These are phyloP conservation scores for Geotrichum restrictum DNA, from an alignment of 1,139 yeast genomes.

Conservation along the genomic window DNA sequence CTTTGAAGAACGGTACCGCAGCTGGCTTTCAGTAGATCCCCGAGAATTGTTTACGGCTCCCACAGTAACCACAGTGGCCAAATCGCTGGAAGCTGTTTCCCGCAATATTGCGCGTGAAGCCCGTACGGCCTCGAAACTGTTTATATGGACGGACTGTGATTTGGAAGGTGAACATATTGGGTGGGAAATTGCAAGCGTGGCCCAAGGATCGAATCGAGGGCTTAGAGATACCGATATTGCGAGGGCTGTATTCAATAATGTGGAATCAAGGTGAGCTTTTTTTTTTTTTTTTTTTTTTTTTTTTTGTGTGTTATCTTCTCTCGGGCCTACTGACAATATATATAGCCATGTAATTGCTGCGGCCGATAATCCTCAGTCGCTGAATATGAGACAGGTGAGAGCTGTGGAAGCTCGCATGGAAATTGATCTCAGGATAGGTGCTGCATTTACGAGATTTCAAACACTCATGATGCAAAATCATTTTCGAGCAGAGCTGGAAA, in stretches of 20 bases:
- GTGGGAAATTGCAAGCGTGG: conserved; percentile 71
- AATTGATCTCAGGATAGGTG: conserved; percentile 84
- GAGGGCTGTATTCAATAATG: conserved; percentile 83
- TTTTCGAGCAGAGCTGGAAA: conserved; percentile 30
- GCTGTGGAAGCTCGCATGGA: conserved; percentile 88
- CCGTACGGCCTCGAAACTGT: conserved; percentile 53
- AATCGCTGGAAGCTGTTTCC: conserved; percentile 50
- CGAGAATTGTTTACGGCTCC: conserved; percentile 69
- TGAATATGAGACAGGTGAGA: conserved; percentile 67
- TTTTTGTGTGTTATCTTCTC: no score
- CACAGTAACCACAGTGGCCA: conserved; percentile 42
- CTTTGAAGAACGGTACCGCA: conserved; percentile 50
- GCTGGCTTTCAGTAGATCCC: conserved; percentile 70
- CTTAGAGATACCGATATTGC: conserved; percentile 50
- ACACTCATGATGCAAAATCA: conserved; percentile 47
- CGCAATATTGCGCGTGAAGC: conserved; percentile 71
- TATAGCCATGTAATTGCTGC: conserved; percentile 63
- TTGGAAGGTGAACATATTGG: conserved; percentile 98
- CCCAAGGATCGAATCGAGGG: conserved; percentile 51
- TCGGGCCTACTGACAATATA: not conserved
- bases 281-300: not conserved
- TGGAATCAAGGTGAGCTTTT: conserved; percentile 48
- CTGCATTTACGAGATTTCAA: conserved; percentile 77
- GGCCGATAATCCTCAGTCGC: conserved; percentile 58
- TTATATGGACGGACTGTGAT: conserved; percentile 99